Conservation (phyloP, 192 early-diverging fungal species). For the Pilaira anomala region DNA sequence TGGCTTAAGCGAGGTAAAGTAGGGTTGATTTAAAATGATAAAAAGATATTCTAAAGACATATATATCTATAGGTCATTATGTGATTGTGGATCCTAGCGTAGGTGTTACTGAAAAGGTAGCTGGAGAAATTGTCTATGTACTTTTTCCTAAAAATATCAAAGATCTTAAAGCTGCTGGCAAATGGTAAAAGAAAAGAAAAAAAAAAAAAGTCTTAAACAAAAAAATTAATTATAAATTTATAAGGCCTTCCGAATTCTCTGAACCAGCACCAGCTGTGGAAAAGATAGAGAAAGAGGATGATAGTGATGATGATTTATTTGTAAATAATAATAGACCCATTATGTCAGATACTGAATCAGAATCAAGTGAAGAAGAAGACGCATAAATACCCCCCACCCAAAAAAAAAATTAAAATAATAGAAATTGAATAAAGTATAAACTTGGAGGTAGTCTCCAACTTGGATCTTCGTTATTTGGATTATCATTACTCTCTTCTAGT, state of each 20-base stretch:
- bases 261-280: slow-evolving; percentile 16
- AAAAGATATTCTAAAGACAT: not conserved
- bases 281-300: slow-evolving; percentile 21
- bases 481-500: not conserved
- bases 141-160: slow-evolving; percentile 75
- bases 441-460: too few relatives aligned
- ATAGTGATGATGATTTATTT: slow-evolving; percentile 56
- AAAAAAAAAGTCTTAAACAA: not conserved
- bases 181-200: slow-evolving; percentile 45
- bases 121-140: slow-evolving; percentile 73
- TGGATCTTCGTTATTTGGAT: not conserved
- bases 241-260: slow-evolving; percentile 28
- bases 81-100: slow-evolving; percentile 62
- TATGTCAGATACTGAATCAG: slow-evolving; percentile 46
- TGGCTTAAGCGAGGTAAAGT: slow-evolving; percentile 77
- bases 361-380: slow-evolving; percentile 31
- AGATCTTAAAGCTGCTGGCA: slow-evolving; percentile 52
- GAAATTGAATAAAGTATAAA: not conserved
- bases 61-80: slow-evolving; percentile 48
- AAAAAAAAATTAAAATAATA: not conserved
- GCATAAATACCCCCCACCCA: too few relatives aligned
- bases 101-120: slow-evolving; percentile 61
- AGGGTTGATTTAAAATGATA: not conserved
- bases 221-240: not conserved
- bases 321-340: slow-evolving; percentile 58